Conservation (phyloP, 2,329 filamentous ascomycete species). For the Metarhizium sp. region DNA sequence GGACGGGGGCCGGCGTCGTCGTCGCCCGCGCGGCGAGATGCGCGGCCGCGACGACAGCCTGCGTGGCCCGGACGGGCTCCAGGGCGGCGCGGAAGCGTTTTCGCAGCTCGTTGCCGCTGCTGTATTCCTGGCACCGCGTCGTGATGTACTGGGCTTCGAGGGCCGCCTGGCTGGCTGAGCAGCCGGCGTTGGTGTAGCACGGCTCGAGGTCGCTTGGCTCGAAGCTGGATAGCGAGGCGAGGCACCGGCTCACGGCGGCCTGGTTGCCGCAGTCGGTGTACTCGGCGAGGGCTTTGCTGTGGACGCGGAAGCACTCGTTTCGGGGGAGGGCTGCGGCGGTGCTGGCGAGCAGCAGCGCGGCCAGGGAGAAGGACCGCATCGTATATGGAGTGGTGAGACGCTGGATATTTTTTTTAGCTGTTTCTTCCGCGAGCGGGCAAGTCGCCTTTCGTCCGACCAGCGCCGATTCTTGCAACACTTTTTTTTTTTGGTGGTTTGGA, state of each 20-base stretch:
- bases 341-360: slow-evolving; percentile 21
- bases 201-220: slow-evolving; percentile 24
- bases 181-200: slow-evolving; percentile 27
- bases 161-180: slow-evolving; percentile 20
- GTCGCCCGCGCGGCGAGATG: slow-evolving; percentile 10
- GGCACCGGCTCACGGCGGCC: slow-evolving; percentile 32
- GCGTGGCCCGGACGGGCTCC: background rate
- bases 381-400: background rate
- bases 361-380: background rate
- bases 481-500: background rate
- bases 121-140: slow-evolving; percentile 22
- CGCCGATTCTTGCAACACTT: background rate
- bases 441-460: background rate
- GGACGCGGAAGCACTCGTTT: slow-evolving; percentile 29
- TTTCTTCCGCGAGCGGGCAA: background rate
- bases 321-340: slow-evolving; percentile 22
- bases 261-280: slow-evolving; percentile 32
- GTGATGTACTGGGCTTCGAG: slow-evolving; percentile 19
- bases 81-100: slow-evolving; percentile 16
- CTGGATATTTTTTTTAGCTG: background rate
- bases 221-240: slow-evolving; percentile 24
- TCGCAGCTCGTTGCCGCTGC: slow-evolving; percentile 15
- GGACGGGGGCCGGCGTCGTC: slow-evolving; percentile 9
- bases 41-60: background rate
- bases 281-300: slow-evolving; percentile 28